Evolutionary conservation across 345 rosid species (phyloP).

Genomic region (Eucalyptus regnans): DNA sequence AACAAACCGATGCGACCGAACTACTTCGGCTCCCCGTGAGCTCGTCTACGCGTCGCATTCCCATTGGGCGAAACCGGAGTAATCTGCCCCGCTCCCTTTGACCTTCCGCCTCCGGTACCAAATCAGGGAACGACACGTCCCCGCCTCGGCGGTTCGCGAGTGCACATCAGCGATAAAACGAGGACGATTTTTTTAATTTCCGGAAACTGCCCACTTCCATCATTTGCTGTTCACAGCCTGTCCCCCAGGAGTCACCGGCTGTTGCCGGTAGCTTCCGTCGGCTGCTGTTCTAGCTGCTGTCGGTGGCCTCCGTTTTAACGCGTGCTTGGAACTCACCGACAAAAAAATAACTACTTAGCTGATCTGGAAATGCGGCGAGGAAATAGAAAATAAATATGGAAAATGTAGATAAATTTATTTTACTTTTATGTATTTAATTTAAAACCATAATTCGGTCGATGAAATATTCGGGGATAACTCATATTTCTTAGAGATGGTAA

Average conservation of each 20-base stretch:
- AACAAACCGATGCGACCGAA: neutral
- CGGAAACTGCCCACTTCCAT: neutral
- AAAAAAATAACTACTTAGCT: neutral
- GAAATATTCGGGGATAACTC: neutral
- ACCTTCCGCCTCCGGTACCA: rapidly evolving
- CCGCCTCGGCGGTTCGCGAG: neutral
- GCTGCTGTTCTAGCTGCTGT: slow-evolving; percentile 1
- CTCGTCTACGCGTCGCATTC: neutral
- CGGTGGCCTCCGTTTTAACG: slow-evolving; percentile 14
- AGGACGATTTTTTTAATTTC: neutral
- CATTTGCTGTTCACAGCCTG: slow-evolving; percentile 21
- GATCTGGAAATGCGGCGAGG: neutral
- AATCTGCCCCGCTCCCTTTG: neutral
- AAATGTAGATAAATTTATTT: neutral
- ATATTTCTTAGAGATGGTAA: neutral
- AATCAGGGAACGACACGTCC: neutral
- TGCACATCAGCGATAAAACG: neutral
- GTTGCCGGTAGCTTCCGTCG: slow-evolving; percentile 14
- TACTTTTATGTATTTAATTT: neutral
- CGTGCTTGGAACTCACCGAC: neutral
- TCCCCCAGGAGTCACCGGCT: slow-evolving; percentile 6
- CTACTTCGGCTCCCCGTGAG: neutral
- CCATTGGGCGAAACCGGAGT: rapidly evolving
- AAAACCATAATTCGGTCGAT: neutral
- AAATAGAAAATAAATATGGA: neutral